Evolutionary conservation across 2,329 filamentous ascomycete species (phyloP), one percentile per base, ranked within the genome.

Genomic region (Tympanopsis confertula): DNA sequence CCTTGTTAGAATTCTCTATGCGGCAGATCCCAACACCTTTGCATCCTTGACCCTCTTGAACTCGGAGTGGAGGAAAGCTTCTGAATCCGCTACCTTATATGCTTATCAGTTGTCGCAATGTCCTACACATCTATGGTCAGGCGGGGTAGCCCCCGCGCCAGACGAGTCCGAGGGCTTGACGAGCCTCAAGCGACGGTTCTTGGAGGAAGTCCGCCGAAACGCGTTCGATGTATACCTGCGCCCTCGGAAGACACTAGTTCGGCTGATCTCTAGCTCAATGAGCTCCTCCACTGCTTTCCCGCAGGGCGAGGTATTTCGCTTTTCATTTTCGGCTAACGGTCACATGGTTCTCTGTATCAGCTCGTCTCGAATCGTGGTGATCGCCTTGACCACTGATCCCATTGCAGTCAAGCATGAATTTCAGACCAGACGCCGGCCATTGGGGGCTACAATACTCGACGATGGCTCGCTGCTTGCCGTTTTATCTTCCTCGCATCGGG

Each of bases 311-410:
- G 30, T 15, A 12, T 33, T 33, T 33, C 30, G 30, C 7, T 33
- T 33, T 33, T 7, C 10, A 12, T 33, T 33, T 15, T 33, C 30
- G 15, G 12, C 30, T 15, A 33, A 17, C 15, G 30, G 12, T 10
- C 30, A 33, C 10, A 33, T 33, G 30, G 17, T 33, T 15, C 30
- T 33, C 17, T 33, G 30, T 15, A 10, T 33, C 30, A 33, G 30
- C 15, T 33, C 30, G 10, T 33, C 30, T 7, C 10, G 30, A 15
- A 33, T 33, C 15, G 30, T 33, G 7, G 30, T 33, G 7, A 10
- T 33, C 15, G 30, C 10, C 15, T 10, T 33, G 15, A 33, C 30
- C 7, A 7, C 30, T 10, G 15, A 17, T 10, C 17, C 15, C 7
- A 7, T 15, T 15, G 30, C 15, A 10, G 30, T 33, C 12, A 33